Conservation (phyloP, 345 rosid species). For the Salix brachista region DNA sequence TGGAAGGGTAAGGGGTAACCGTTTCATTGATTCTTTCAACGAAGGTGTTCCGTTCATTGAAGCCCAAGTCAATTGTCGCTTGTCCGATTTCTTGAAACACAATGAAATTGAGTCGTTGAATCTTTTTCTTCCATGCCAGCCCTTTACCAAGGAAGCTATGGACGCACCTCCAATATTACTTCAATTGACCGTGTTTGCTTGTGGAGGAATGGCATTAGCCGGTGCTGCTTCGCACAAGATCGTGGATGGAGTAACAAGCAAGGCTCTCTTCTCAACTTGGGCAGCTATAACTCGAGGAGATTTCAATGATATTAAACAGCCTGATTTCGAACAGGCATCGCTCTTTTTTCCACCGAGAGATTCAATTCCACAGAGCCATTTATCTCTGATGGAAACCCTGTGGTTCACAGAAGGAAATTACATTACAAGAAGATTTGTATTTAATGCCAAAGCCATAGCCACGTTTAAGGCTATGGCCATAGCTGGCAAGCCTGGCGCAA, state of each 20-base stretch:
- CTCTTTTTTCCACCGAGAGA: slow-evolving; percentile 15
- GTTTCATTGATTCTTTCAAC: slow-evolving; percentile 7
- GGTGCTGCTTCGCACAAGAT: slow-evolving; percentile 15
- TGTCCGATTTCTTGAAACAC: slow-evolving; percentile 20
- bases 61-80: background rate
- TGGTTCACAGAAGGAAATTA: slow-evolving; percentile 17
- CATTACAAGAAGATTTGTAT: slow-evolving; percentile 18
- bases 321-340: slow-evolving; percentile 6
- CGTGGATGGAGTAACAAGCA: slow-evolving; percentile 5
- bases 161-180: background rate
- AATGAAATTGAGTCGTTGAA: slow-evolving; percentile 10
- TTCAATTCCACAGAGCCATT: slow-evolving; percentile 1
- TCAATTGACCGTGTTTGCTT: slow-evolving; percentile 13
- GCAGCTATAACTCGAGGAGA: slow-evolving; percentile 6
- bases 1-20: slow-evolving; percentile 17
- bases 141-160: slow-evolving; percentile 7
- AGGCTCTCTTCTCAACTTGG: slow-evolving; percentile 4
- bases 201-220: slow-evolving; percentile 17
- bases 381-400: slow-evolving; percentile 16
- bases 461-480: background rate
- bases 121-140: slow-evolving; percentile 13
- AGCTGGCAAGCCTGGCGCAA: background rate
- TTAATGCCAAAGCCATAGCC: slow-evolving; percentile 13
- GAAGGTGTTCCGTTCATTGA: slow-evolving; percentile 21
- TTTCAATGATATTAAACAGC: background rate